These are phyloP conservation scores for Gnetum montanum DNA, from an alignment of 75 land plant genomes.

Conservation along the genomic window DNA sequence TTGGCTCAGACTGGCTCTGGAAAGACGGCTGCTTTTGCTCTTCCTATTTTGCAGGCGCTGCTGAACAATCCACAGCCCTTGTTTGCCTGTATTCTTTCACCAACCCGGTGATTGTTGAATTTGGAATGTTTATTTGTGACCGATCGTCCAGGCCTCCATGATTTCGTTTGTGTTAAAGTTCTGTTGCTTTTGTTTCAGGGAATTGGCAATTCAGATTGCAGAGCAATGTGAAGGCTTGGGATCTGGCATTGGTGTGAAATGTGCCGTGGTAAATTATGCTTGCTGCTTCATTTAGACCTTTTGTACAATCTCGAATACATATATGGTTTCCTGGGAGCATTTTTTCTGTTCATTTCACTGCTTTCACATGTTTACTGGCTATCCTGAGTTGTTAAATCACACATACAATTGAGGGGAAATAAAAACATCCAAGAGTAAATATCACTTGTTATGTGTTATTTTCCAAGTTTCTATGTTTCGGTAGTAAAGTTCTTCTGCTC, in stretches of 20 bases:
- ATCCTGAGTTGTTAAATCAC: too few relatives aligned
- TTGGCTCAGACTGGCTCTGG: slow-evolving; percentile 96
- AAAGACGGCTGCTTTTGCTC: slow-evolving; percentile 92
- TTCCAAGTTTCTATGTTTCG: too few relatives aligned
- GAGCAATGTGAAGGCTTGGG: slow-evolving; percentile 96
- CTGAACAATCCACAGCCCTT: slow-evolving; percentile 61
- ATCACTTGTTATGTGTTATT: too few relatives aligned
- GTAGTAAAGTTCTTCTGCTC: too few relatives aligned
- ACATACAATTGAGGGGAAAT: too few relatives aligned
- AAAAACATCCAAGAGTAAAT: too few relatives aligned
- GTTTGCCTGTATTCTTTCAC: slow-evolving; percentile 89
- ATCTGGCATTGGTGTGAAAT: slow-evolving; percentile 67
- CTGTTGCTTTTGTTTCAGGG: slow-evolving; percentile 44
- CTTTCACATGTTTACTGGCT: too few relatives aligned
- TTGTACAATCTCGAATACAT: too few relatives aligned
- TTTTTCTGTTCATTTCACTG: too few relatives aligned
- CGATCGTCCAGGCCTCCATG: background rate
- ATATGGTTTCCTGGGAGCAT: too few relatives aligned
- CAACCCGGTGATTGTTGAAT: slow-evolving; percentile 57
- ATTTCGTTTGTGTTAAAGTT: background rate
- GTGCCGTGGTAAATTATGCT: slow-evolving; percentile 57
- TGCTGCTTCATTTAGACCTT: background rate
- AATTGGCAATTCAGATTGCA: slow-evolving; percentile 88
- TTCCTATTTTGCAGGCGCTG: slow-evolving; percentile 83
- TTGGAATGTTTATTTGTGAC: background rate